A percentile compares a stretch with the other conserved stretches of the same genome.
These are phyloP conservation scores for rapeseed (Brassica napus) DNA, from an alignment of 345 rosid species.

Conservation along the genomic window Da-Ae NC_063439.1:4918001-4918500, in stretches of 20 bases:
- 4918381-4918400: slow-evolving; percentile 80
- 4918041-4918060: slow-evolving; percentile 91
- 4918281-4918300: slow-evolving; percentile 87
- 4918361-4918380: slow-evolving; percentile 71
- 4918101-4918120: slow-evolving; percentile 97
- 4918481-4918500: slow-evolving; percentile 78
- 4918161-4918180: no score
- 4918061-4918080: slow-evolving; percentile 82
- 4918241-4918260: slow-evolving; percentile 97
- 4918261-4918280: slow-evolving; percentile 88
- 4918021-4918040: slow-evolving; percentile 98
- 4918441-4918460: slow-evolving; percentile 86
- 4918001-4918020: slow-evolving; percentile 79
- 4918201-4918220: slow-evolving; percentile 57
- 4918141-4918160: no score
- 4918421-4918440: slow-evolving; percentile 75
- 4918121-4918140: slow-evolving; percentile 73
- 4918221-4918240: slow-evolving; percentile 81
- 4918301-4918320: slow-evolving; percentile 93
- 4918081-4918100: slow-evolving; percentile 80
- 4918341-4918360: slow-evolving; percentile 85
- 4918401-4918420: slow-evolving; percentile 80
- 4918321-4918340: slow-evolving; percentile 74
- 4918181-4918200: background rate
- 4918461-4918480: slow-evolving; percentile 87